phyloP scores from a whole-genome alignment of 495 filamentous ascomycete genomes.

The Wilcoxina mikolae region DNA sequence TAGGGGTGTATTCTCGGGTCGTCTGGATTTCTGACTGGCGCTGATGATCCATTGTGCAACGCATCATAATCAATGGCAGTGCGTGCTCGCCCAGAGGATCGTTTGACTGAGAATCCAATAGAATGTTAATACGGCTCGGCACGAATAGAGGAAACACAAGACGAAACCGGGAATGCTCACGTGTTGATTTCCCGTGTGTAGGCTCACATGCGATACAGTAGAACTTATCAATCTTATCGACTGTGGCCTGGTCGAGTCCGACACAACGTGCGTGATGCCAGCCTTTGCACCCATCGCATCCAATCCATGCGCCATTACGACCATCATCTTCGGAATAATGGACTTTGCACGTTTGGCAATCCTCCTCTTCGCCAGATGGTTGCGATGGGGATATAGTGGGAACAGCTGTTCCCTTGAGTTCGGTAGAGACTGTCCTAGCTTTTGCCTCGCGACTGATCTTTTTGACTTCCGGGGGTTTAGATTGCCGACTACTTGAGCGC shows the following conservation, averaged over 20 bases:
- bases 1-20: slow-evolving; percentile 61
- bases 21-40: slow-evolving; percentile 50
- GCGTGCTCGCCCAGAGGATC: slow-evolving; percentile 37
- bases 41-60: slow-evolving; percentile 47
- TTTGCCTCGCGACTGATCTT: not conserved
- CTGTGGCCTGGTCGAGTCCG: slow-evolving; percentile 54
- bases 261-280: slow-evolving; percentile 66
- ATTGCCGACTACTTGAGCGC: not conserved
- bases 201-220: slow-evolving; percentile 49
- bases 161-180: slow-evolving; percentile 33
- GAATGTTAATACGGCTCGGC: not conserved
- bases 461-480: not conserved
- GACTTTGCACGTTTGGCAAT: slow-evolving; percentile 20
- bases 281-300: slow-evolving; percentile 52
- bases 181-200: slow-evolving; percentile 49
- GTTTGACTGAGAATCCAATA: slow-evolving; percentile 17
- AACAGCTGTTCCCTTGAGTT: not conserved
- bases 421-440: not conserved
- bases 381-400: not conserved
- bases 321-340: slow-evolving; percentile 22
- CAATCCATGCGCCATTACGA: slow-evolving; percentile 48
- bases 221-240: slow-evolving; percentile 58
- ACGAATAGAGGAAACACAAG: not conserved
- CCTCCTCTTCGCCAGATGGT: not conserved
- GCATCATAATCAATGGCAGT: slow-evolving; percentile 64